Evolutionary conservation across 2,329 filamentous ascomycete genomes (phyloP), one percentile per base, ranked within the genome.

Genomic region (Sporothrix mexicana): DNA sequence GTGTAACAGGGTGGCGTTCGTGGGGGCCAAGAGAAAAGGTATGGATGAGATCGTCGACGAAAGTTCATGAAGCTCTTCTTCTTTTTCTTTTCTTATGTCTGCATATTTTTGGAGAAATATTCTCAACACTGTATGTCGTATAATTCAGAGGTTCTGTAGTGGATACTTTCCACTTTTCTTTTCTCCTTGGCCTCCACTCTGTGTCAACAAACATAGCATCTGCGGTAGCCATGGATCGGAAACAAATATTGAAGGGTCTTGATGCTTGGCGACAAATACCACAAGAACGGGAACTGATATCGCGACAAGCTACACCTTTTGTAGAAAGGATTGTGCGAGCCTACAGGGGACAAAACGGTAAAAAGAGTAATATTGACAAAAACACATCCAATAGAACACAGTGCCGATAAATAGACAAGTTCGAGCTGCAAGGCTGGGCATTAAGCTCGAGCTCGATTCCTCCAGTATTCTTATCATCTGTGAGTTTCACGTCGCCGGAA

Each of bases 1-100:
- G 51, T 53, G 8, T 53, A n/a, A 53, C 51, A 17, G 53, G 55
- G 55, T 57, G 55, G 55, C 23, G 55, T 30, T 57, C 55, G 55
- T 57, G 55, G 51, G 51, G 51, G 51, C 49, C 49, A 51, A 51
- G 49, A 51, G 49, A 17, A 15, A 17, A n/a, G 15, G 10, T 2
- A 23, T 3, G 12, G 55, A 30, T 15, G 55, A 30, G 6, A 13
- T 15, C 30, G 23, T 57, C 9, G 55, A 9, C 2, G 23, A 23
- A 57, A 4, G 9, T 13, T 10, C 55, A 25, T 57, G 6, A 12
- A 62, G 57, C 15, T n/a, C 25, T 62, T 62, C 1, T 7, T 9
- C 41, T 41, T 62, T n/a, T 17, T 62, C 13, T 25, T 25, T 7
- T 59, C 2, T 13, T 4, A 36, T 25, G n/a, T 9, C 10, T 9